phyloP scores from a whole-genome alignment of 2,329 filamentous ascomycete genomes.

The Fusarium siculi region DNA sequence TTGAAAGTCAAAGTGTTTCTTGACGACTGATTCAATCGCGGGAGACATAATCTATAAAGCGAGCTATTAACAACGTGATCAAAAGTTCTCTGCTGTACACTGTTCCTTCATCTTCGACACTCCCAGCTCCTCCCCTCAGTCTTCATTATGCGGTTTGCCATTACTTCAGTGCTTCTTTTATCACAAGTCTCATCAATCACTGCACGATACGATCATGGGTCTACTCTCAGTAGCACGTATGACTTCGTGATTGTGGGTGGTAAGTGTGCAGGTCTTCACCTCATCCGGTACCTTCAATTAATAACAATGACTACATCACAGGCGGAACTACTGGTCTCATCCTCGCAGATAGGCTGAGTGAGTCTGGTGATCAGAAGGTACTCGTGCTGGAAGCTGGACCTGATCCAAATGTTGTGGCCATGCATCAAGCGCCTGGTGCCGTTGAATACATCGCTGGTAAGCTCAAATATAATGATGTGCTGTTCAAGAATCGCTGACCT shows the following conservation, averaged over 20 bases:
- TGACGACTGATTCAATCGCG: too few species aligned
- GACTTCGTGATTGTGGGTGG: conserved; percentile 20
- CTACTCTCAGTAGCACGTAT: neutral
- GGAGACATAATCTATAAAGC: neutral
- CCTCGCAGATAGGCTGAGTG: conserved; percentile 11
- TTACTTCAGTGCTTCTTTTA: neutral
- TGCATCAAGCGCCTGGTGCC: conserved; percentile 1
- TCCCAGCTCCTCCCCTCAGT: too few species aligned
- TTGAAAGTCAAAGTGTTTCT: neutral
- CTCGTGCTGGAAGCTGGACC: conserved; percentile 9
- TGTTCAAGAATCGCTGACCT: rapidly evolving
- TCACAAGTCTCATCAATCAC: neutral
- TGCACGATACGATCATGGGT: neutral
- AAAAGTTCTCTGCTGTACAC: too few species aligned
- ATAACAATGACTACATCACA: neutral
- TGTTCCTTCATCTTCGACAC: too few species aligned
- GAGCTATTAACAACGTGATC: neutral
- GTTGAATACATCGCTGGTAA: conserved; percentile 3
- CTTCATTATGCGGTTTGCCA: too few species aligned
- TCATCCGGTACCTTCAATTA: rapidly evolving
- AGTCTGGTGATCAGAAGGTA: conserved; percentile 11
- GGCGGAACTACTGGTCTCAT: conserved; percentile 15
- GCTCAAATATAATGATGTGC: rapidly evolving
- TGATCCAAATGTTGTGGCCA: conserved; percentile 9
- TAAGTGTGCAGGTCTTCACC: rapidly evolving